A percentile compares a stretch with the other conserved stretches of the same genome.
phyloP scores from a whole-genome alignment of 257 asterid genomes.

The Solanum medicagineum region DNA sequence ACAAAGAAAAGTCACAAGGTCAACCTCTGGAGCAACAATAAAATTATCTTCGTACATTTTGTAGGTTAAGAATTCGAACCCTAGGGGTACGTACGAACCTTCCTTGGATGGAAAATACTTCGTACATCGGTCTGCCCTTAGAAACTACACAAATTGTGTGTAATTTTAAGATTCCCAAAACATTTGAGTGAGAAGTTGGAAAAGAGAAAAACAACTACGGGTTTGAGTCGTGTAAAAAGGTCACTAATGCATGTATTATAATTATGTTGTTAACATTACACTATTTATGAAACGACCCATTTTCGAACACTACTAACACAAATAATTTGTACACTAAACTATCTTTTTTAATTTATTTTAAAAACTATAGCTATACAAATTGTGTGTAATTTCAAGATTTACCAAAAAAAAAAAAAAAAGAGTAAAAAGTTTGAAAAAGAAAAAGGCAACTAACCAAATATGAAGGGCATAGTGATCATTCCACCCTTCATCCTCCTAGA shows the following conservation, averaged over 20 bases:
- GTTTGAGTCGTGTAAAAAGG: neutral
- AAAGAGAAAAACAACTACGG: neutral
- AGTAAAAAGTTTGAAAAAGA: neutral
- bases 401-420: neutral
- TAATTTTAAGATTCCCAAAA: neutral
- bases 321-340: neutral
- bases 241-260: neutral
- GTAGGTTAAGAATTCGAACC: rapidly evolving
- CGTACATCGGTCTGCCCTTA: rapidly evolving
- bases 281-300: neutral
- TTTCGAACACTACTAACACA: neutral
- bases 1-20: neutral
- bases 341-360: no score
- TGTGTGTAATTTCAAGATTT: neutral
- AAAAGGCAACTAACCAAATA: conserved; percentile 46
- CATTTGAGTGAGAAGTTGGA: neutral
- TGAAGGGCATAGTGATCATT: conserved; percentile 80
- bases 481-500: conserved; percentile 51
- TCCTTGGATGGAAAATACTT: neutral
- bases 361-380: neutral
- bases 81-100: neutral
- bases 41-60: neutral
- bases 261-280: neutral
- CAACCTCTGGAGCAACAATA: neutral
- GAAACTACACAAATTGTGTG: neutral